Conservation (phyloP, 2,329 filamentous ascomycete species). For the Neofusicoccum umdonicola region DNA sequence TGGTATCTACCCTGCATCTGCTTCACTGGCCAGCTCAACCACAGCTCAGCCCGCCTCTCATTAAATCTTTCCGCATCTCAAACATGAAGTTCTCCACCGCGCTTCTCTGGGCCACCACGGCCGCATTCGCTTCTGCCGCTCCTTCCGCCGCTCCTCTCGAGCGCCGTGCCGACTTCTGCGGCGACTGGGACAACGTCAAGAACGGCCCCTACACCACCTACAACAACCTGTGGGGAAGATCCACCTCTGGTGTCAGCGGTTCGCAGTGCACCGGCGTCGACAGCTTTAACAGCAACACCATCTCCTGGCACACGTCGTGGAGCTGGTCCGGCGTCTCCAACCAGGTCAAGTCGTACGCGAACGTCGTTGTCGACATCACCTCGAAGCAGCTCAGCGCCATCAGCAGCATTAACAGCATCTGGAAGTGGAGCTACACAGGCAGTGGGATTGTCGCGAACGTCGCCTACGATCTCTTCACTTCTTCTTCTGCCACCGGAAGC, state of each 20-base stretch:
- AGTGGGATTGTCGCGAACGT: slow-evolving; percentile 55
- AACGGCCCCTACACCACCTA: slow-evolving; percentile 32
- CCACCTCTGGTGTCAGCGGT: slow-evolving; percentile 39
- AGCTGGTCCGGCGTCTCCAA: slow-evolving; percentile 37
- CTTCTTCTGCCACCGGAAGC: slow-evolving; percentile 49
- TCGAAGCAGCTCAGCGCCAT: slow-evolving; percentile 34
- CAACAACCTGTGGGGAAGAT: slow-evolving; percentile 46
- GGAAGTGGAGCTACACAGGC: slow-evolving; percentile 53
- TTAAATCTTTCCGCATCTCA: not conserved
- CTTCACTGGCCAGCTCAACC: not conserved
- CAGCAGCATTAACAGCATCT: slow-evolving; percentile 44
- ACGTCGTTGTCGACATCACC: slow-evolving; percentile 24
- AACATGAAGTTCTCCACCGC: slow-evolving; percentile 30
- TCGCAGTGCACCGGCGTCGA: slow-evolving; percentile 47
- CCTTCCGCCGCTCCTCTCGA: slow-evolving; percentile 28
- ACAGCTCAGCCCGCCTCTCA: not conserved
- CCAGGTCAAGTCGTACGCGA: slow-evolving; percentile 46
- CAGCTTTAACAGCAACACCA: slow-evolving; percentile 33
- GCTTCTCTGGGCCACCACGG: slow-evolving; percentile 26
- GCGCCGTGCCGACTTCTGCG: slow-evolving; percentile 34
- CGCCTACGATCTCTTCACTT: slow-evolving; percentile 62
- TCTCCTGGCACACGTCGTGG: slow-evolving; percentile 47
- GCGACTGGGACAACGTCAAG: slow-evolving; percentile 30
- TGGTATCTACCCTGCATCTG: not conserved
- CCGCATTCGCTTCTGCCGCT: slow-evolving; percentile 28